A percentile compares a stretch with the other conserved stretches of the same genome.
phyloP scores from a whole-genome alignment of 495 filamentous ascomycete genomes.

The Daldinia childiae region DNA sequence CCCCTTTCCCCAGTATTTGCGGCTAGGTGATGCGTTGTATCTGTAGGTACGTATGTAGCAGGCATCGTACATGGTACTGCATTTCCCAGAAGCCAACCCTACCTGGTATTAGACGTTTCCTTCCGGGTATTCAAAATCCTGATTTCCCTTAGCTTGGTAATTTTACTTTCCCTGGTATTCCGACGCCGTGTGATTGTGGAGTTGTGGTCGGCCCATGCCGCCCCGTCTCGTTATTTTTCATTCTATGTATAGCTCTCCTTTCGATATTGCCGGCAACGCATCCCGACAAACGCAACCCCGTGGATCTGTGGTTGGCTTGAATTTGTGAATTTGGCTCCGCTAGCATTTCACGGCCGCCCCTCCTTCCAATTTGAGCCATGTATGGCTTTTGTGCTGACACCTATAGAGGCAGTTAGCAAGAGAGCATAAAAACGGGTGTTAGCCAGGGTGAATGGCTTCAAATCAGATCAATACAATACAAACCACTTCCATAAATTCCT shows the following conservation, averaged over 20 bases:
- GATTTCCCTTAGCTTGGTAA: neutral
- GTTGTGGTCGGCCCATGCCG: constrained; percentile 37
- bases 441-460: constrained; percentile 24
- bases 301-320: constrained; percentile 24
- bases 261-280: constrained; percentile 12
- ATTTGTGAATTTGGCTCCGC: constrained; percentile 1
- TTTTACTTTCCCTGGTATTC: neutral
- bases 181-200: constrained; percentile 21
- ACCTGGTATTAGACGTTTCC: neutral
- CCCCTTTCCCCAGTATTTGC: constrained; percentile 20
- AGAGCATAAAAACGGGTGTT: constrained; percentile 23
- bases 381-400: constrained; percentile 20
- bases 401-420: constrained; percentile 32
- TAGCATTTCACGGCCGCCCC: constrained; percentile 15
- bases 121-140: neutral
- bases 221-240: neutral
- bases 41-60: neutral
- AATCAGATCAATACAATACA: neutral
- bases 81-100: neutral
- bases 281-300: constrained; percentile 39
- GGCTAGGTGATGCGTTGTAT: constrained; percentile 14
- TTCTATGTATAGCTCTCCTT: constrained; percentile 5
- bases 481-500: constrained; percentile 3
- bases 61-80: neutral
- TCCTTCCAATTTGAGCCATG: constrained; percentile 32